These are phyloP conservation scores for Lolium rigidum DNA, from an alignment of 176 grass and related monocot genomes.

Conservation along the genomic window DNA sequence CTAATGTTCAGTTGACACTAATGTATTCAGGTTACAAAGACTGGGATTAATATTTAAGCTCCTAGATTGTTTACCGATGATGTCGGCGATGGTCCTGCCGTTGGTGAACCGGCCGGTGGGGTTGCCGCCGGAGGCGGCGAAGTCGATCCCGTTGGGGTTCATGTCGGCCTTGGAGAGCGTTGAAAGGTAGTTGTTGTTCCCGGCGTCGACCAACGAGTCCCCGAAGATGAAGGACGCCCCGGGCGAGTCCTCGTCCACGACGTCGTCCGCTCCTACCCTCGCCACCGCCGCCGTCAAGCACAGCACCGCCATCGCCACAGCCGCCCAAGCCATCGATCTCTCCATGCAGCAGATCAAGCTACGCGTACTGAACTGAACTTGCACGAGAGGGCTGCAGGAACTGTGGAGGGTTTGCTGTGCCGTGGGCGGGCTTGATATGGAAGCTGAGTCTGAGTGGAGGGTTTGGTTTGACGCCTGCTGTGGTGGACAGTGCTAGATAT, in stretches of 20 bases:
- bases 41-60: too few species aligned
- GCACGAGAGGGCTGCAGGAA: background rate
- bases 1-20: background rate
- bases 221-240: slow-evolving; percentile 96
- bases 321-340: background rate
- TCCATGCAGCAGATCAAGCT: background rate
- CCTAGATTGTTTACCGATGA: slow-evolving; percentile 54
- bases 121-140: slow-evolving; percentile 70
- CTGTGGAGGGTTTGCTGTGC: slow-evolving; percentile 16
- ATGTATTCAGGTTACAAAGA: background rate
- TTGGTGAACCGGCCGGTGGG: slow-evolving; percentile 97
- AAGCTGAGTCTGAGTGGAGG: background rate
- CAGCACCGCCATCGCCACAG: background rate
- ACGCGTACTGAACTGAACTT: background rate
- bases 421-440: slow-evolving; percentile 19
- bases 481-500: slow-evolving; percentile 21
- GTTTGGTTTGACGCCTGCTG: slow-evolving; percentile 46
- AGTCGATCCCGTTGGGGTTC: slow-evolving; percentile 91
- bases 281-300: slow-evolving; percentile 15
- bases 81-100: slow-evolving; percentile 90
- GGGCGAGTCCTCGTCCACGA: slow-evolving; percentile 16
- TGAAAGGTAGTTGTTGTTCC: slow-evolving; percentile 94
- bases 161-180: slow-evolving; percentile 86
- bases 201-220: slow-evolving; percentile 90
- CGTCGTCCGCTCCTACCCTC: background rate